A percentile compares a stretch with the other conserved stretches of the same genome.
Evolutionary conservation across 31 red algal species (phyloP).

Genomic region (Asparagopsis taxiformis): DNA sequence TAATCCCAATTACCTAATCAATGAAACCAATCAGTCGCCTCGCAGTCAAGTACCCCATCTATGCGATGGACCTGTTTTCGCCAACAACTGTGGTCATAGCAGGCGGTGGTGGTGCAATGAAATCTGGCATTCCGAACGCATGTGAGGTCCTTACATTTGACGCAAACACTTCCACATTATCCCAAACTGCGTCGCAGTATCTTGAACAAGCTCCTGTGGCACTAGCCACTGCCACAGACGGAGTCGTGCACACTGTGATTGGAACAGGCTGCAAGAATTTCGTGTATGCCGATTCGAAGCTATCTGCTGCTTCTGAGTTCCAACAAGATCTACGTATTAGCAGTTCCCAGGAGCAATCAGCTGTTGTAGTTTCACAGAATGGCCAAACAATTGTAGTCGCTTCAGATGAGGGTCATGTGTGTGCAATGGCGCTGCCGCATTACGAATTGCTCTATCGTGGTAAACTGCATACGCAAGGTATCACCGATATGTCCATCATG

Average conservation of each 20-base stretch:
- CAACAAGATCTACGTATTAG: slow-evolving; percentile 46
- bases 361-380: slow-evolving; percentile 25
- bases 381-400: slow-evolving; percentile 25
- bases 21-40: slow-evolving; percentile 58
- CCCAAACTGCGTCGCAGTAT: slow-evolving; percentile 1
- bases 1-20: too few relatives aligned
- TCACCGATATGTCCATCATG: slow-evolving; percentile 34
- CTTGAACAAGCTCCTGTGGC: slow-evolving; percentile 50
- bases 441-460: slow-evolving; percentile 27
- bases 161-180: slow-evolving; percentile 11
- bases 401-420: slow-evolving; percentile 49
- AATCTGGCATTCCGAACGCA: slow-evolving; percentile 57
- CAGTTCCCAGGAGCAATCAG: slow-evolving; percentile 34
- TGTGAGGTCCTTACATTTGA: slow-evolving; percentile 45
- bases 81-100: slow-evolving; percentile 18
- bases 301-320: slow-evolving; percentile 39
- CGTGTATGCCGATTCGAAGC: background rate
- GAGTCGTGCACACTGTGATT: slow-evolving; percentile 33
- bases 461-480: slow-evolving; percentile 51
- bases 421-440: slow-evolving; percentile 24
- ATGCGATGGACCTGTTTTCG: slow-evolving; percentile 20
- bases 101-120: slow-evolving; percentile 61
- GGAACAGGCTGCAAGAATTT: slow-evolving; percentile 38
- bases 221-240: slow-evolving; percentile 23
- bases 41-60: slow-evolving; percentile 36